A percentile compares a stretch with the other conserved stretches of the same genome.
Conservation (phyloP, 352 stramenopile species). For the Globisporangium yorkense region DNA sequence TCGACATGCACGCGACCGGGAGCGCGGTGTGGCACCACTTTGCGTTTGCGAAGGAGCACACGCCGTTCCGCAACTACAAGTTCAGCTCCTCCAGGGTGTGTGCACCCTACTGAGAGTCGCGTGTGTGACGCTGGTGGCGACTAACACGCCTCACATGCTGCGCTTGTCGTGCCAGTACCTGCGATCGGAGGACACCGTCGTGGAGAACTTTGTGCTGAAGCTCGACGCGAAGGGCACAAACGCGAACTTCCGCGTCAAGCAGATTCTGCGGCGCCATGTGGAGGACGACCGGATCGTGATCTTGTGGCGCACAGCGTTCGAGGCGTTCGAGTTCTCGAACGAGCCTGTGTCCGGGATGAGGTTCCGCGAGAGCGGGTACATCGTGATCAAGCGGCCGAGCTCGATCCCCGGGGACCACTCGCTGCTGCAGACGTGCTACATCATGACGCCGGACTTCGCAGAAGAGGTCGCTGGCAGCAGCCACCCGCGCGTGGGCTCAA, state of each 20-base stretch:
- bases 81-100: not conserved
- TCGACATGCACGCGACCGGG: conserved; percentile 26
- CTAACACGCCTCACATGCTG: too few relatives aligned
- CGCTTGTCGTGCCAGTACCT: too few relatives aligned
- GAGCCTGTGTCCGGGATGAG: not conserved
- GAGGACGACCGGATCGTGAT: not conserved
- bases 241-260: conserved; percentile 45
- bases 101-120: not conserved
- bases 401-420: not conserved
- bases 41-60: not conserved
- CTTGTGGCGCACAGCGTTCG: not conserved
- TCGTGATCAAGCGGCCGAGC: not conserved
- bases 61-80: conserved; percentile 2
- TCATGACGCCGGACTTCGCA: not conserved
- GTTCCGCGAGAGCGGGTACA: not conserved
- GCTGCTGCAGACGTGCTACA: not conserved
- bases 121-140: too few relatives aligned
- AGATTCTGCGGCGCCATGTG: conserved; percentile 39
- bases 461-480: not conserved
- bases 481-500: conserved; percentile 22
- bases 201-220: conserved; percentile 53
- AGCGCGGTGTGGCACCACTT: conserved; percentile 35
- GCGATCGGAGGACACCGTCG: conserved; percentile 36
- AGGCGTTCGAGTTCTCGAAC: not conserved
- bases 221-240: conserved; percentile 35